phyloP scores from a whole-genome alignment of 1,139 yeast species.

The Magnusiomyces magnusii region DNA sequence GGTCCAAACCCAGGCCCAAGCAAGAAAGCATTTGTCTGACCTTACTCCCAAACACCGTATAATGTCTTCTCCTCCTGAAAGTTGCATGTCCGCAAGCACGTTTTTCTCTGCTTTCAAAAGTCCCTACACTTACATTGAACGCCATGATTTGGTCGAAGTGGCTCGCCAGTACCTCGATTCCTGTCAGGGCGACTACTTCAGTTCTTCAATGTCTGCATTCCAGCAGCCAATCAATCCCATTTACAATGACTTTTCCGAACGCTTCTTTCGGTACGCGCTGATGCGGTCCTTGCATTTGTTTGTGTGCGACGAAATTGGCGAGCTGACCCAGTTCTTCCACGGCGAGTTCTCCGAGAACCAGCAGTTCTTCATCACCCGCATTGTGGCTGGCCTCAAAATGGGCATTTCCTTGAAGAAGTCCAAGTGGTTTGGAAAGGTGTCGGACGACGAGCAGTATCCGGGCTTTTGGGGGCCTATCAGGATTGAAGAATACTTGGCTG shows the following conservation, averaged over 20 bases:
- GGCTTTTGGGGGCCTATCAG: constrained; percentile 13
- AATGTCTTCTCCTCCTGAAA: background rate
- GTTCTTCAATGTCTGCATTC: background rate
- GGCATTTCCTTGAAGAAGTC: constrained; percentile 10
- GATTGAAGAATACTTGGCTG: constrained; percentile 7
- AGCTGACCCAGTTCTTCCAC: constrained; percentile 2
- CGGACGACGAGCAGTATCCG: constrained; percentile 15
- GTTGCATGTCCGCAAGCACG: background rate
- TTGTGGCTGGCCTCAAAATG: constrained; percentile 10
- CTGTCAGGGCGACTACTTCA: background rate
- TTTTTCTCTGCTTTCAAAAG: background rate
- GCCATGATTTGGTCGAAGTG: background rate
- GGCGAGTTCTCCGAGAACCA: constrained; percentile 5
- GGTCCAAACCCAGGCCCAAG: background rate
- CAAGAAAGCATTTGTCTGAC: background rate
- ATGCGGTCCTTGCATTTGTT: constrained; percentile 6
- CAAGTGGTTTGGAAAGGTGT: constrained; percentile 10
- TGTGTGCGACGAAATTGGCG: constrained; percentile 3
- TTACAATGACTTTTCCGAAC: constrained; percentile 8
- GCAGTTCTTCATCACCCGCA: constrained; percentile 3
- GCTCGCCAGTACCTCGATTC: background rate
- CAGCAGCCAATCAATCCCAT: background rate
- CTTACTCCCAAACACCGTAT: background rate
- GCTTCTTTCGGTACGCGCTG: constrained; percentile 11
- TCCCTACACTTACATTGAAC: background rate